Percentiles rank a stretch among this genome's conserved stretches.
These are phyloP conservation scores for Spathaspora arborariae DNA, from an alignment of 805 yeast species.

Conservation along the genomic window DNA sequence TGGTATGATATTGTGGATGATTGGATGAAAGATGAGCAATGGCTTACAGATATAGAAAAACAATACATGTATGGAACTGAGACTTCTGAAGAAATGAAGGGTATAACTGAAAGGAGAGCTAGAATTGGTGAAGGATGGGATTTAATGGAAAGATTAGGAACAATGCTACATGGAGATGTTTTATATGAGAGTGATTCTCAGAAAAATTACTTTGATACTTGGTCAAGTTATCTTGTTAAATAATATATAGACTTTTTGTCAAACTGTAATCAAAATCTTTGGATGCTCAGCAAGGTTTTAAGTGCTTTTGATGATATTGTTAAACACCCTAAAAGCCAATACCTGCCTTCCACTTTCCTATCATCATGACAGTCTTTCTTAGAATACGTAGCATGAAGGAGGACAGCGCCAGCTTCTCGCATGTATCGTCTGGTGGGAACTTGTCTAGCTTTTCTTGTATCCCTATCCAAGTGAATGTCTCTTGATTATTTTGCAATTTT, in stretches of 20 bases:
- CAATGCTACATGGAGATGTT: constrained; percentile 31
- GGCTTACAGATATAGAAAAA: constrained; percentile 57
- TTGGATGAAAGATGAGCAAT: constrained; percentile 52
- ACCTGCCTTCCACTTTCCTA: no score
- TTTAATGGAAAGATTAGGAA: constrained; percentile 26
- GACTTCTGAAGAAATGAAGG: constrained; percentile 12
- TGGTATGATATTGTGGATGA: constrained; percentile 54
- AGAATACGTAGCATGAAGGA: no score
- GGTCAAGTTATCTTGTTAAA: constrained; percentile 18
- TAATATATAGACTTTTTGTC: no score
- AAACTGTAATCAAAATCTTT: constrained; percentile 4
- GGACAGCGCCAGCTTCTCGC: no score
- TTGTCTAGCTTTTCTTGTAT: no score
- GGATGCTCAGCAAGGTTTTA: not conserved
- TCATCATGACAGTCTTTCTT: no score
- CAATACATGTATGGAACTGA: constrained; percentile 35
- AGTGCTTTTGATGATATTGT: no score
- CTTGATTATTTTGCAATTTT: no score
- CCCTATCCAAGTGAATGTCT: no score
- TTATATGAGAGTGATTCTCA: constrained; percentile 29
- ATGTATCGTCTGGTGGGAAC: no score
- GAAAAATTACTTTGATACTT: constrained; percentile 25
- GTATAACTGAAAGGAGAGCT: constrained; percentile 23
- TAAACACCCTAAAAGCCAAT: no score
- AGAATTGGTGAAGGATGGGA: constrained; percentile 32